Conservation (phyloP, 2,329 filamentous ascomycete genomes). For the Harringtonia lauricola region DNA sequence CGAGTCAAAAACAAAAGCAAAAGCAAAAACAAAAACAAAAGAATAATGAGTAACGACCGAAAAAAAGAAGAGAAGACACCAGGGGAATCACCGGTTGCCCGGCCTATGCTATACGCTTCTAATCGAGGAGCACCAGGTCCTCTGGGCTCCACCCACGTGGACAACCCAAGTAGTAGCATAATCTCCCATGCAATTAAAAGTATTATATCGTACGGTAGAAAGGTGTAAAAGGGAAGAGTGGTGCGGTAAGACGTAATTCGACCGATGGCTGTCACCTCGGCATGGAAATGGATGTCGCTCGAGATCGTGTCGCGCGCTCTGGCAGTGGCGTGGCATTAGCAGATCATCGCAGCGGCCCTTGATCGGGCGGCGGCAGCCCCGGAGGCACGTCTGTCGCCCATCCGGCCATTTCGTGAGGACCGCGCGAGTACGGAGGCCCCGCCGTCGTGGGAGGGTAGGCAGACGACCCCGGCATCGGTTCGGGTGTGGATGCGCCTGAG, state of each 20-base stretch:
- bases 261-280: too few species aligned
- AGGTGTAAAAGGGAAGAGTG: too few species aligned
- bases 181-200: too few species aligned
- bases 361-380: neutral
- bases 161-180: too few species aligned
- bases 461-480: conserved; percentile 2
- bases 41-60: neutral
- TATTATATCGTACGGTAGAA: too few species aligned
- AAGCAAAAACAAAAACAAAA: neutral
- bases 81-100: too few species aligned
- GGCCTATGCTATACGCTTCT: too few species aligned
- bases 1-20: too few species aligned
- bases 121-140: too few species aligned
- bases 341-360: conserved; percentile 46
- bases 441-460: neutral
- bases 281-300: too few species aligned
- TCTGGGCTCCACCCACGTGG: too few species aligned
- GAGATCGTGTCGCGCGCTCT: conserved; percentile 59
- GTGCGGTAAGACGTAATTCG: too few species aligned
- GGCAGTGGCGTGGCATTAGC: conserved; percentile 74
- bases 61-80: neutral
- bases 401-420: conserved; percentile 6
- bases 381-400: conserved; percentile 7
- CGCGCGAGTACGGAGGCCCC: conserved; percentile 11
- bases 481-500: conserved; percentile 6